These are phyloP conservation scores for Hypholoma sublateritium DNA, from an alignment of 768 basidiomycete species.

Conservation along the genomic window DNA sequence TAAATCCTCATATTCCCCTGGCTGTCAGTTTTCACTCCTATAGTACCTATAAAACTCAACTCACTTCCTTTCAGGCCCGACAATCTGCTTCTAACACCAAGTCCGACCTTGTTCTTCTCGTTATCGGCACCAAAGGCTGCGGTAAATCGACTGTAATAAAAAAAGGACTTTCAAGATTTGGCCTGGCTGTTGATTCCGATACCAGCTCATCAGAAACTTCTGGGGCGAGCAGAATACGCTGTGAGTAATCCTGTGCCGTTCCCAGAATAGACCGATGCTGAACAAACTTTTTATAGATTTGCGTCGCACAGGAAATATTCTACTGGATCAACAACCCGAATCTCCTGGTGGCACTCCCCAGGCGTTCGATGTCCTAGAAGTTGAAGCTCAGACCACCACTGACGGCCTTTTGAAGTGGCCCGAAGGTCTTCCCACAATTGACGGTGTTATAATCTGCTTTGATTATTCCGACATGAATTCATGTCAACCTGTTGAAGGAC, in stretches of 20 bases:
- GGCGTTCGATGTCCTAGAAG: conserved; percentile 51
- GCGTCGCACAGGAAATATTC: conserved; percentile 22
- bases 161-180: conserved; percentile 69
- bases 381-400: conserved; percentile 41
- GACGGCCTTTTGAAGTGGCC: conserved; percentile 46
- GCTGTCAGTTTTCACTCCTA: conserved; percentile 16
- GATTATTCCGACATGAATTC: conserved; percentile 66
- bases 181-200: conserved; percentile 39
- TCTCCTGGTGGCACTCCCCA: conserved; percentile 25
- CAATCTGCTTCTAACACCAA: conserved; percentile 3
- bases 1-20: conserved; percentile 35
- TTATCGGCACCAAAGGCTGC: conserved; percentile 76
- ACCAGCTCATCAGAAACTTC: conserved; percentile 23
- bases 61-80: neutral
- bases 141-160: conserved; percentile 85
- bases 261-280: conserved; percentile 1
- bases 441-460: conserved; percentile 87
- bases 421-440: conserved; percentile 54
- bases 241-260: conserved; percentile 11
- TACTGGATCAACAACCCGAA: conserved; percentile 26
- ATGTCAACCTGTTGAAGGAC: conserved; percentile 61
- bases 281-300: conserved; percentile 23
- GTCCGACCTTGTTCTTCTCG: conserved; percentile 60
- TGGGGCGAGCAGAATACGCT: conserved; percentile 15
- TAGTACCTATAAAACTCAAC: neutral